Base-by-base conservation (phyloP, 352 stramenopile species). In the Globisporangium apiculatum region DNA sequence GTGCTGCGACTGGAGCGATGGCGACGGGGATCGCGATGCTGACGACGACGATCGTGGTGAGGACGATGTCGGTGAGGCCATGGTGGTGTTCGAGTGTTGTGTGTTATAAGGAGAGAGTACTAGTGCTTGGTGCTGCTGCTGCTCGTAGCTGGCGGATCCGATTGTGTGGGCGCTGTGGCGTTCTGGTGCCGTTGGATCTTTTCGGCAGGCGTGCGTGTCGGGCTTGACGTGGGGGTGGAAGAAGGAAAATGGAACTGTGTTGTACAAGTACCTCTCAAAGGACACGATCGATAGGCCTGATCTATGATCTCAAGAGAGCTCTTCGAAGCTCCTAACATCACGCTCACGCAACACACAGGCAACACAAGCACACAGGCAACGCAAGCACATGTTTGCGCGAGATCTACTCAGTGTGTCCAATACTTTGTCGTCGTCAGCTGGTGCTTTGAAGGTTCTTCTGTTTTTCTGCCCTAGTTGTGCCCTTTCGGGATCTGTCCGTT, bases 121-220 rank as follows among this genome's bases (percentile, higher is more conserved):
- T 14, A 43, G 40, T 43, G 8, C 10, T 17, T 17, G 42, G 8
- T 48, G 42, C 10, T 48, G 38, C 10, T 54, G 12, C 24, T 47
- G 51, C 18, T 60, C 45, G n/a, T 48, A 38, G 18, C 35, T 36
- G 55, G 45, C 51, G 46, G 55, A 60, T 60, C 37, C 47, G 36
- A 43, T 60, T 48, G 55, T 53, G 55, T 31, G 42, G 8, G 42
- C 14, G 42, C 1, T 17, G 14, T 15, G 11, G 40, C 7, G 7
- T 12, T 43, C 40, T 48, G 42, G 10, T 48, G 42, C 42, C 12
- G 42, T 48, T 48, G 42, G 42, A 48, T 48, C 42, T 48, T 48
- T 48, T 42, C 7, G 38, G 10, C 38, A 11, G 10, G 38, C 12
- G 42, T 48, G 42, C 10, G 8, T 48, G 42, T 48, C 8, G 6